These are phyloP conservation scores for Solanum virginianum DNA, from an alignment of 257 asterid genomes.

Conservation along the genomic window DNA sequence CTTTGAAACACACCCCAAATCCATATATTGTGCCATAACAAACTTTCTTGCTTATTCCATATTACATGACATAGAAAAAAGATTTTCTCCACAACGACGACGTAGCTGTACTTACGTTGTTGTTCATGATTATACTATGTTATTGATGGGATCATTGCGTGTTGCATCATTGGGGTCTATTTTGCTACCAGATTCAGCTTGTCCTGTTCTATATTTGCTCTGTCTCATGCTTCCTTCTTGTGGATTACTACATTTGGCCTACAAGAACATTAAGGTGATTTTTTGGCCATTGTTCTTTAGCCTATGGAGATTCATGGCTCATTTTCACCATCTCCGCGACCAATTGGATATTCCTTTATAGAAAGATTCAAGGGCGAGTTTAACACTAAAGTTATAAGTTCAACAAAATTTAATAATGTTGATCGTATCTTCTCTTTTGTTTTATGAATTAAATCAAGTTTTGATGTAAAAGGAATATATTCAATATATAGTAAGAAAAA, in stretches of 20 bases:
- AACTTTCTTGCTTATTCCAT: not conserved
- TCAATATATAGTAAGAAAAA: not conserved
- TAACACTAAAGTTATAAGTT: not conserved
- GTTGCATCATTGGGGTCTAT: not conserved
- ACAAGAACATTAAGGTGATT: not conserved
- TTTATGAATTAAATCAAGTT: not conserved
- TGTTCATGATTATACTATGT: not conserved
- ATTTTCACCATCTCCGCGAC: not conserved
- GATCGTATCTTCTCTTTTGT: not conserved
- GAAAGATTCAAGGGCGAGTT: not conserved
- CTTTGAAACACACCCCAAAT: not conserved
- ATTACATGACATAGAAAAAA: not conserved
- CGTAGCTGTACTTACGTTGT: not conserved
- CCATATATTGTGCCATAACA: not conserved
- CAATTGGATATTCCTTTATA: not conserved
- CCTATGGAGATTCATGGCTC: not conserved
- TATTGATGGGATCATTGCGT: not conserved
- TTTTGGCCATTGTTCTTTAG: not conserved
- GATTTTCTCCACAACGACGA: not conserved
- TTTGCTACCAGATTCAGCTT: not conserved
- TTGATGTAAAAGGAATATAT: not conserved
- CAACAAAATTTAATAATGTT: not conserved
- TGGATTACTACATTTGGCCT: not conserved
- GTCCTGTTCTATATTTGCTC: not conserved
- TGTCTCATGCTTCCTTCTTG: not conserved